Evolutionary conservation across 306 rosid species (phyloP).

Genomic region (Sophora flavescens): DNA sequence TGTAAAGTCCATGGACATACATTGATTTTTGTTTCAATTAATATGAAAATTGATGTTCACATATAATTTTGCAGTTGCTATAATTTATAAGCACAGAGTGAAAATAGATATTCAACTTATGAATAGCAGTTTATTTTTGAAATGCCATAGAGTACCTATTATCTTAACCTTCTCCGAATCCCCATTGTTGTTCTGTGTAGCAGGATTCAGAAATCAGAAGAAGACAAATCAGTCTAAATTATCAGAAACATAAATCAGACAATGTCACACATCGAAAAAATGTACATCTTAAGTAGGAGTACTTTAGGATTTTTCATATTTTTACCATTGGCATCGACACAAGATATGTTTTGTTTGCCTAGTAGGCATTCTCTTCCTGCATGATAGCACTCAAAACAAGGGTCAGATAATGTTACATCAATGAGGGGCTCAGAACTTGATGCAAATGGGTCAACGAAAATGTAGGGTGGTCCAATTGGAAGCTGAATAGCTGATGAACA

Average conservation of each 20-base stretch:
- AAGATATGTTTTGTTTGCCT: background rate
- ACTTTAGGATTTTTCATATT: no score
- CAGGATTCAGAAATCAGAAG: no score
- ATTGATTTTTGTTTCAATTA: background rate
- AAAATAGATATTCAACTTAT: background rate
- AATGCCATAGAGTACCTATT: constrained; percentile 12
- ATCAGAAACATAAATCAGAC: background rate
- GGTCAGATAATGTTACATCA: background rate
- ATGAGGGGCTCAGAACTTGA: no score
- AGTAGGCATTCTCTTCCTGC: background rate
- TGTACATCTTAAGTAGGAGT: no score
- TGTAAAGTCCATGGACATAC: background rate
- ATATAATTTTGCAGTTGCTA: background rate
- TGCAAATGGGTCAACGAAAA: background rate
- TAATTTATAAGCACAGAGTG: background rate
- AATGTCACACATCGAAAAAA: background rate
- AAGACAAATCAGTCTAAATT: no score
- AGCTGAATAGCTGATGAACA: constrained; percentile 21
- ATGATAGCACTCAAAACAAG: background rate
- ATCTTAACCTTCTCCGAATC: background rate
- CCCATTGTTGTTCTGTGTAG: background rate
- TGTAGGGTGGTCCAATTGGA: background rate
- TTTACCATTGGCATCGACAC: background rate
- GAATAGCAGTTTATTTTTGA: background rate
- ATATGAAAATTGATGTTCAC: background rate